Evolutionary conservation across 163 green algal species (phyloP), one percentile per base, ranked within the genome.

Genomic region (Scenedesmus sp.): DNA sequence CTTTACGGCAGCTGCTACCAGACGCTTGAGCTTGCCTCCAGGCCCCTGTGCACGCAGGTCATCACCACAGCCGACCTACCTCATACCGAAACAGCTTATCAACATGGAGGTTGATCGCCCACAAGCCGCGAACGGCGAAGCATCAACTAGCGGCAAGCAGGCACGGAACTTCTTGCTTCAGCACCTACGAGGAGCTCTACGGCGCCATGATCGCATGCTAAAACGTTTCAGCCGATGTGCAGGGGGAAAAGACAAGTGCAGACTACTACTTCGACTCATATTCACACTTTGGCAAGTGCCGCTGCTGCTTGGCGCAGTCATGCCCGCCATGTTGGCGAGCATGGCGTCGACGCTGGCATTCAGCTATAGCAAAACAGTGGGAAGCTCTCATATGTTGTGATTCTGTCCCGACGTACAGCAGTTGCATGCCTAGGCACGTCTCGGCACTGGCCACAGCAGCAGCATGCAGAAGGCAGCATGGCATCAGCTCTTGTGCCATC

Each of bases 211-310:
- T 56, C 81, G 12, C 15, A 26, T n/a, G 12, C 30, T 40, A 6
- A n/a, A 46, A 42, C 15, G 20, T 2, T 49, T 22, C 20, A 24
- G 5, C 1, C 51, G 35, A 13, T 12, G 43, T 68, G 40, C 76
- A 91, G 86, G 86, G 42, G 33, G 76, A 86, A 15, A 91, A 91
- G 40, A 91, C 86, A 22, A 91, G 86, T 33, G 70, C 86, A 9
- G 86, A 91, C 53, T 91, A 91, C 72, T 91, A 99, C 93, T 98
- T 98, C 89, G 96, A 98, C 91, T 97, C 94, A 0, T 99, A 99
- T 89, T 92, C 93, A 1, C 95, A 98, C 84, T 98, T 98, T 91
- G 96, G 95, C 96, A 53, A 91, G 94, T 33, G 20, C 7, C 7
- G 37, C 59, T 70, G 40, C 35, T 46, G 89, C 44, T 22, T 4